Percentiles rank a stretch among this genome's conserved stretches.
Evolutionary conservation across 768 basidiomycete genomes (phyloP).

Genomic region (Strobilomyces echinocephalus): DNA sequence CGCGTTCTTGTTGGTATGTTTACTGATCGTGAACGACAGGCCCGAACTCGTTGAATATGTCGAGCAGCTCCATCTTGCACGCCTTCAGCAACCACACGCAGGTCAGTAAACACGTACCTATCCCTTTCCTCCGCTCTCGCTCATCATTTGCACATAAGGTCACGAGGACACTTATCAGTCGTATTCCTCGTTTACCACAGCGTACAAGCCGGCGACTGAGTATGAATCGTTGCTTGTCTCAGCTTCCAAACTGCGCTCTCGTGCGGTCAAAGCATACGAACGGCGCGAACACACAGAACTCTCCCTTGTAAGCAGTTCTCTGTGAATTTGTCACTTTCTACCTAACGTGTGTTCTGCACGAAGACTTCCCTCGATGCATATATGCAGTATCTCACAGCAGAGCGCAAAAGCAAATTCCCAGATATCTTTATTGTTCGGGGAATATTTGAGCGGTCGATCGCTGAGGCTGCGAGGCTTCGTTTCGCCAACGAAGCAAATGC

Average conservation of each 20-base stretch:
- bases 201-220: conserved; percentile 62
- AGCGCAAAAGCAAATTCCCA: conserved; percentile 56
- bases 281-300: conserved; percentile 61
- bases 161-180: conserved; percentile 76
- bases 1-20: not conserved
- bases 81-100: conserved; percentile 73
- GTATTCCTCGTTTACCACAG: conserved; percentile 88
- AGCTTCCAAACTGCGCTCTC: conserved; percentile 68
- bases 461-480: conserved; percentile 60
- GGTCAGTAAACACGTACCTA: conserved; percentile 38
- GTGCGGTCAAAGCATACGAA: conserved; percentile 55
- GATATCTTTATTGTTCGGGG: conserved; percentile 52
- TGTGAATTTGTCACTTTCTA: not conserved
- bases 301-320: conserved; percentile 45
- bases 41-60: conserved; percentile 43
- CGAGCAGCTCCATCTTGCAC: conserved; percentile 54
- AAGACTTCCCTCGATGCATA: conserved; percentile 53
- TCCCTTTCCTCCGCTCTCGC: not conserved
- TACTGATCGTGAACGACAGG: conserved; percentile 28
- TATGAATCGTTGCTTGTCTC: conserved; percentile 75
- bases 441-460: conserved; percentile 71
- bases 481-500: conserved; percentile 51
- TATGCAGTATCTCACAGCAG: conserved; percentile 57
- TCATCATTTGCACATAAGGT: conserved; percentile 38
- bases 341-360: conserved; percentile 14